These are phyloP conservation scores for Lentinula guzmanii DNA, from an alignment of 768 basidiomycete species.

Conservation along the genomic window DNA sequence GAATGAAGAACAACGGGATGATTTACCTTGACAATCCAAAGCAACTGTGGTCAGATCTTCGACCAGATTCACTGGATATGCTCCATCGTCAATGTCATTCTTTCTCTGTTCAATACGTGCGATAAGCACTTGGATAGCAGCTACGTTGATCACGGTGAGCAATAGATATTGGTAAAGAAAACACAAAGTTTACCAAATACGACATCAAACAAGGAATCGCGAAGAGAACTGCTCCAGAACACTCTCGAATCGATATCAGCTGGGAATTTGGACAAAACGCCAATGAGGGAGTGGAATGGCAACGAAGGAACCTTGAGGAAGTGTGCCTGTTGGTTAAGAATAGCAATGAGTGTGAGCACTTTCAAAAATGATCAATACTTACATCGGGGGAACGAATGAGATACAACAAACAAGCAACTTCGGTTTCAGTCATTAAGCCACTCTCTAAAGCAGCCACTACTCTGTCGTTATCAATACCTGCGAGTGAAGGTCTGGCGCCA, in stretches of 20 bases:
- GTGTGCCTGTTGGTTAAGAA: constrained; percentile 49
- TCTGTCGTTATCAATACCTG: constrained; percentile 51
- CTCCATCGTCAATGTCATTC: constrained; percentile 31
- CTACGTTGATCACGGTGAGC: constrained; percentile 28
- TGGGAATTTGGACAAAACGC: constrained; percentile 75
- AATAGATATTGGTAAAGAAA: constrained; percentile 24
- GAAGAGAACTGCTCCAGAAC: constrained; percentile 59
- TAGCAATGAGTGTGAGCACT: constrained; percentile 9
- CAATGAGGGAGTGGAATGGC: constrained; percentile 75
- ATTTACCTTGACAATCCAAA: constrained; percentile 51
- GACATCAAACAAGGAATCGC: constrained; percentile 64
- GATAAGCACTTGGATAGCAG: constrained; percentile 55
- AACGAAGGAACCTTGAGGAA: constrained; percentile 82
- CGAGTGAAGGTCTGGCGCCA: constrained; percentile 60
- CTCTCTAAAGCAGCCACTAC: constrained; percentile 57
- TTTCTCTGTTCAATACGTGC: constrained; percentile 31
- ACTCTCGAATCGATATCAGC: constrained; percentile 68
- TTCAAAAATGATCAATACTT: constrained; percentile 16
- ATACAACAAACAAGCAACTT: constrained; percentile 59
- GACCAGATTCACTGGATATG: constrained; percentile 36
- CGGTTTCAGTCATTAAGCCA: constrained; percentile 60
- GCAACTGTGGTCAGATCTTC: constrained; percentile 38
- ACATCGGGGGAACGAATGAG: constrained; percentile 78
- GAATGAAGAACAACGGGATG: not conserved
- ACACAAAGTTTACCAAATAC: constrained; percentile 17